Conservation (phyloP, 2,329 filamentous ascomycete genomes). For the Penicillium sp. region DNA sequence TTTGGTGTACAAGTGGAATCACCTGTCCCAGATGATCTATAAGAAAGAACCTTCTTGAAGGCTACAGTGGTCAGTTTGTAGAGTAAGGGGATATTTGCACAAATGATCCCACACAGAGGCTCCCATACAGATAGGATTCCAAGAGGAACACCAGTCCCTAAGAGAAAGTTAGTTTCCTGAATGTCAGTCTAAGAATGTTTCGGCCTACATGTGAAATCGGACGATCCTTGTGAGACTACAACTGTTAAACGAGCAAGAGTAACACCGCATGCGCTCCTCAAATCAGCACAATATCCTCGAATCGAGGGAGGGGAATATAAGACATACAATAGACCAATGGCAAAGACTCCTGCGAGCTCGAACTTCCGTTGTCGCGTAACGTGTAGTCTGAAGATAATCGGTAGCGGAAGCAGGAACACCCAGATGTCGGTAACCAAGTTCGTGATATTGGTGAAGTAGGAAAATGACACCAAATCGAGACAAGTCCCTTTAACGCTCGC, state of each 20-base stretch:
- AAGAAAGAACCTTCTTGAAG: background rate
- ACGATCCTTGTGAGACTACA: conserved; percentile 2
- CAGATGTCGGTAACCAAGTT: conserved; percentile 16
- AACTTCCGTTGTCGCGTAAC: conserved; percentile 11
- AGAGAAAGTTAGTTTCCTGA: background rate
- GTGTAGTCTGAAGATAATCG: conserved; percentile 12
- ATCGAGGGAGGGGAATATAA: background rate
- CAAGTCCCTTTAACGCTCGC: conserved; percentile 1
- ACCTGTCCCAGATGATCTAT: background rate
- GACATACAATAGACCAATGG: conserved; percentile 7
- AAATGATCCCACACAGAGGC: conserved; percentile 2
- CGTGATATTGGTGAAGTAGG: conserved; percentile 17
- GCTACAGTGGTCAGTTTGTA: background rate
- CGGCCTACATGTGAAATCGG: conserved; percentile 2
- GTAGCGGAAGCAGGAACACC: conserved; percentile 15
- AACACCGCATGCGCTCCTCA: background rate
- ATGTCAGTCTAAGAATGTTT: background rate
- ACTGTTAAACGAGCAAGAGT: conserved; percentile 4
- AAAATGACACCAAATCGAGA: conserved; percentile 10
- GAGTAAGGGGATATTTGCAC: conserved; percentile 2
- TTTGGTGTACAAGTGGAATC: background rate
- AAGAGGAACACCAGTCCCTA: conserved; percentile 5
- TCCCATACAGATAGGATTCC: conserved; percentile 3
- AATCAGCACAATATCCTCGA: background rate
- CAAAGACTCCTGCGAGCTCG: conserved; percentile 13